Percentiles rank a stretch among this genome's conserved stretches.
phyloP scores from a whole-genome alignment of 306 rosid species.

The Acacia confusa region DNA sequence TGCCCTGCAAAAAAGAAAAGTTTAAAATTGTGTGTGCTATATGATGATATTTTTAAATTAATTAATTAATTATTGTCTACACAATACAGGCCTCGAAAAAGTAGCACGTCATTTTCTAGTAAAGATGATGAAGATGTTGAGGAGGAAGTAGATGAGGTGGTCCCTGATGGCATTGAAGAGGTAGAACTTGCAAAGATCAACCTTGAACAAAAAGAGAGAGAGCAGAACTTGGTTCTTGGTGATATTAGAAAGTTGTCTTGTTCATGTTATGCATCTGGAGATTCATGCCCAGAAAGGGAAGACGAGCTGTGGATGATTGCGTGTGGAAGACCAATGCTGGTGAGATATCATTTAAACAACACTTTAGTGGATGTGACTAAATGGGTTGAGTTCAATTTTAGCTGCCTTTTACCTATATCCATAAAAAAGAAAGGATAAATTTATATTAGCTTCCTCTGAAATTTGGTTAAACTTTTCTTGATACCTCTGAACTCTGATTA shows the following conservation, averaged over 20 bases:
- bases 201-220: constrained; percentile 82
- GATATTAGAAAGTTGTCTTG: constrained; percentile 75
- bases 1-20: constrained; percentile 9
- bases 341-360: constrained; percentile 43
- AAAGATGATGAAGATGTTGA: constrained; percentile 87
- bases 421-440: not conserved
- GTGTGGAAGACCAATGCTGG: constrained; percentile 73
- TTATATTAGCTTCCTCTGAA: not conserved
- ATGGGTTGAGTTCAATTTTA: constrained; percentile 13
- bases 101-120: constrained; percentile 55
- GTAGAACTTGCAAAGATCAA: constrained; percentile 88
- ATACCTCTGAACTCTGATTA: not conserved
- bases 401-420: constrained; percentile 26
- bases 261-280: constrained; percentile 56
- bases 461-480: not conserved
- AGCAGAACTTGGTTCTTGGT: constrained; percentile 60
- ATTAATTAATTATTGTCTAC: constrained; percentile 33
- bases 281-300: constrained; percentile 61
- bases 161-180: constrained; percentile 97
- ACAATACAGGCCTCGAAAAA: constrained; percentile 72
- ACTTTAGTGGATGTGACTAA: constrained; percentile 13
- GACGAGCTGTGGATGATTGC: constrained; percentile 77
- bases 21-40: constrained; percentile 11
- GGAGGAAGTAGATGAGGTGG: constrained; percentile 89
- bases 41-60: constrained; percentile 33